phyloP scores from a whole-genome alignment of 768 basidiomycete genomes.

The Termitomyces bulborhizus region DNA sequence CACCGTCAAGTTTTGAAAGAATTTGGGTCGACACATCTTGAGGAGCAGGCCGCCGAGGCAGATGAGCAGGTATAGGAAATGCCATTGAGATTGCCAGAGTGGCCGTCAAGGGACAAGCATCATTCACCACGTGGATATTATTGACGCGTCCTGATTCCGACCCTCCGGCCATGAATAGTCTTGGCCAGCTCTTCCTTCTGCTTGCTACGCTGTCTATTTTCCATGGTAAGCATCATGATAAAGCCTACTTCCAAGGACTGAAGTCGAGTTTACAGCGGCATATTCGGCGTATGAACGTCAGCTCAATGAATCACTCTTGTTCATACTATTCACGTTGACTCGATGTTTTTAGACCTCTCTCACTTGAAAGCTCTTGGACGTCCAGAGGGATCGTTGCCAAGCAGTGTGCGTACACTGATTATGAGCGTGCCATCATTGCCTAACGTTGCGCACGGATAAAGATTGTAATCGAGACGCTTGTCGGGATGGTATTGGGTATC shows the following conservation, averaged over 20 bases:
- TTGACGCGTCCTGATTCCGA: constrained; percentile 11
- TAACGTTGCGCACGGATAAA: constrained; percentile 20
- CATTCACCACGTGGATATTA: constrained; percentile 11
- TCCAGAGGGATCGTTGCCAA: constrained; percentile 61
- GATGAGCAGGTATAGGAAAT: constrained; percentile 65
- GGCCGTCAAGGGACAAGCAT: constrained; percentile 10
- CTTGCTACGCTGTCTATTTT: constrained; percentile 42
- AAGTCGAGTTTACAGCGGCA: constrained; percentile 42
- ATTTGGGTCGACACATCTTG: constrained; percentile 69
- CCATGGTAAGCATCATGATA: constrained; percentile 38
- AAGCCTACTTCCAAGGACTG: constrained; percentile 4
- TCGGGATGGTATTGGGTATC: constrained; percentile 61
- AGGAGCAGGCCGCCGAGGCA: constrained; percentile 55
- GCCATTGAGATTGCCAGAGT: constrained; percentile 44
- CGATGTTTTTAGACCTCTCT: constrained; percentile 53
- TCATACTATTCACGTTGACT: background rate
- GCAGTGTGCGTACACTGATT: constrained; percentile 38
- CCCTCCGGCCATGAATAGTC: constrained; percentile 36
- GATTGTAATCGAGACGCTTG: constrained; percentile 63
- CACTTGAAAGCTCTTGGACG: constrained; percentile 69
- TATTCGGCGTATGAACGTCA: constrained; percentile 78
- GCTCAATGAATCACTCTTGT: constrained; percentile 18
- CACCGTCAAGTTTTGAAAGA: constrained; percentile 62
- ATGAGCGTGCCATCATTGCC: background rate
- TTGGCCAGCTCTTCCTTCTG: constrained; percentile 39